phyloP scores from a whole-genome alignment of 2,329 filamentous ascomycete genomes.

The Ceratocystis albifundus region DNA sequence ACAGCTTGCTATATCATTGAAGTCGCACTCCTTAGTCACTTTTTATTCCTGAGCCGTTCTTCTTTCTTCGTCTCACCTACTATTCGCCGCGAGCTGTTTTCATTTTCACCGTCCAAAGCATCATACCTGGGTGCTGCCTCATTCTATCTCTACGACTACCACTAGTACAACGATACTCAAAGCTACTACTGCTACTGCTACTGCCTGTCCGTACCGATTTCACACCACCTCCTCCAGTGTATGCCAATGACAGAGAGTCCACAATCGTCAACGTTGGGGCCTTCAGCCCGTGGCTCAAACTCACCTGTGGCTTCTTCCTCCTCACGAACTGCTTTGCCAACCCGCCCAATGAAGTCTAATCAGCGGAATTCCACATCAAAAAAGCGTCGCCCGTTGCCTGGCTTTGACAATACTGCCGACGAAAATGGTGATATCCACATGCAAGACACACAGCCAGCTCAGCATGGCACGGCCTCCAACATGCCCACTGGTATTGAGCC shows the following conservation, averaged over 20 bases:
- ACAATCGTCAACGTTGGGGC: background rate
- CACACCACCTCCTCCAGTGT: background rate
- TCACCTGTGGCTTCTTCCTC: background rate
- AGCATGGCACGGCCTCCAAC: conserved; percentile 5
- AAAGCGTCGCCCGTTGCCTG: conserved; percentile 17
- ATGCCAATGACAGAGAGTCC: conserved; percentile 14
- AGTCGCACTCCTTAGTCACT: background rate
- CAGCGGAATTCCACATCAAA: conserved; percentile 11
- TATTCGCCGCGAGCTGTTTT: no score
- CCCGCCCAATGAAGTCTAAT: conserved; percentile 17
- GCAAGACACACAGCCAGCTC: background rate
- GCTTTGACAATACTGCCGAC: conserved; percentile 15
- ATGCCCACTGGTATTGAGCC: conserved; percentile 2
- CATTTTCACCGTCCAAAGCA: no score
- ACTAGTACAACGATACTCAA: no score
- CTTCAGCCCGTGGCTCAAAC: conserved; percentile 1
- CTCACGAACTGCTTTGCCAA: conserved; percentile 19
- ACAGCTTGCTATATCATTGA: no score
- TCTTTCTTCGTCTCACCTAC: background rate
- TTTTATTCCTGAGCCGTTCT: background rate
- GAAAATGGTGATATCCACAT: conserved; percentile 19
- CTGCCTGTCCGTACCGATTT: background rate
- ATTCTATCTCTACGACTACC: no score
- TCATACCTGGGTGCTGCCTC: no score
- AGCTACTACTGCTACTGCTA: background rate